phyloP scores from a whole-genome alignment of 1,284 basidiomycete species.

The Hemileia vastatrix region DNA sequence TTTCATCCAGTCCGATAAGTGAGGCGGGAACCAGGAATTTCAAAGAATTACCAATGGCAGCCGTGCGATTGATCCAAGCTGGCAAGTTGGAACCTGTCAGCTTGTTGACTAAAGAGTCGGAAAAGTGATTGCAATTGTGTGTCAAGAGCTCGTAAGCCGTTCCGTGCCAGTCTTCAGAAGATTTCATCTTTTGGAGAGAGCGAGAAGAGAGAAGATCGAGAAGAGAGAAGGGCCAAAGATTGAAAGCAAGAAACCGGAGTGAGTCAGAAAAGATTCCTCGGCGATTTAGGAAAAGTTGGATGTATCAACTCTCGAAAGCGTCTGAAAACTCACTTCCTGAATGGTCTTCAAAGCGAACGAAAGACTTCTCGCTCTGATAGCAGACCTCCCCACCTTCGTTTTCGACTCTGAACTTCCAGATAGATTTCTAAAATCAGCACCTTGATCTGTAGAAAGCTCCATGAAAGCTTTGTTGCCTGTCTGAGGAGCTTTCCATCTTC shows the following conservation, averaged over 20 bases:
- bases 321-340: no score
- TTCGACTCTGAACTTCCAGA: no score
- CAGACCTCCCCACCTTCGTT: background rate
- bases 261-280: no score
- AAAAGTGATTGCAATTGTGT: slow-evolving; percentile 26
- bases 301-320: no score
- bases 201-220: no score
- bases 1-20: background rate
- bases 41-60: background rate
- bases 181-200: no score
- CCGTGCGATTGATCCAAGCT: slow-evolving; percentile 22
- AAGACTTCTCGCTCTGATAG: no score
- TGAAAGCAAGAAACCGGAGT: no score
- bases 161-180: slow-evolving; percentile 22
- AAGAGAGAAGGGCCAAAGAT: no score
- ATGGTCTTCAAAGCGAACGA: no score
- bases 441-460: slow-evolving; percentile 1
- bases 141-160: slow-evolving; percentile 23
- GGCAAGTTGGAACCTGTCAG: slow-evolving; percentile 20
- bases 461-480: slow-evolving; percentile 17
- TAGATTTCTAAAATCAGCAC: no score
- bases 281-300: no score
- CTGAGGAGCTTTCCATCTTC: slow-evolving; percentile 11
- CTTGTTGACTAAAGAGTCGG: slow-evolving; percentile 8
- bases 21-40: background rate